A percentile compares a stretch with the other conserved stretches of the same genome.
These are phyloP conservation scores for Chlorella sp. DNA, from an alignment of 139 green algal species.

Conservation along the genomic window DNA sequence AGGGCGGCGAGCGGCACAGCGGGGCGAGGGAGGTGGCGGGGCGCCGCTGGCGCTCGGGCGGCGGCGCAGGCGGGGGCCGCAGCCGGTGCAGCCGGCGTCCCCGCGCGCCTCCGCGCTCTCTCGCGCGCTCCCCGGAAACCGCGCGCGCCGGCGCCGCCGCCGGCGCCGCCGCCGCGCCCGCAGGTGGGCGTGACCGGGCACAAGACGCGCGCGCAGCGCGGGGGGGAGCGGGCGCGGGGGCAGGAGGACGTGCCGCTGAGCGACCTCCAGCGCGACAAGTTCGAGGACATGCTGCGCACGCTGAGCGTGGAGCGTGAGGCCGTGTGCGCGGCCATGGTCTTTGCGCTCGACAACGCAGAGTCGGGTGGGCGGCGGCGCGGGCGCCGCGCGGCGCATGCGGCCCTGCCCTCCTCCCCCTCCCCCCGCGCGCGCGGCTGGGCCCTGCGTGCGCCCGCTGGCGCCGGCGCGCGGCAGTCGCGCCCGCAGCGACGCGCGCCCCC, in stretches of 20 bases:
- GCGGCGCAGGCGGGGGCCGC: no score
- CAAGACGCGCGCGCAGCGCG: slow-evolving; percentile 52
- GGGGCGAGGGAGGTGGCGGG: no score
- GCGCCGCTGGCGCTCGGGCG: no score
- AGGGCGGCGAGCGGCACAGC: no score
- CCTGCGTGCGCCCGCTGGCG: neutral
- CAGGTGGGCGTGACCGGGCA: slow-evolving; percentile 27
- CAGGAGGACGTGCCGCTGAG: slow-evolving; percentile 38
- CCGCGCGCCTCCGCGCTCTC: no score
- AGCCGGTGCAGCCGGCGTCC: no score
- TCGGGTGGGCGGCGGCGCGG: slow-evolving; percentile 26
- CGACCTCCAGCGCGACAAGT: slow-evolving; percentile 70
- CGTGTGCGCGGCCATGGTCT: slow-evolving; percentile 88
- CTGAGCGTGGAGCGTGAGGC: slow-evolving; percentile 72
- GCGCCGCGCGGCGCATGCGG: neutral
- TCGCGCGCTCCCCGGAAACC: no score
- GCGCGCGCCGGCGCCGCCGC: no score
- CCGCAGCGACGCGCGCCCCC: neutral
- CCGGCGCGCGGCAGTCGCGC: no score
- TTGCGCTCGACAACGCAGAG: slow-evolving; percentile 90
- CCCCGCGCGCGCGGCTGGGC: no score
- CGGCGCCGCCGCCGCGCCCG: no score
- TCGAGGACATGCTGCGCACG: slow-evolving; percentile 86
- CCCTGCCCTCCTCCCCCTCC: no score
- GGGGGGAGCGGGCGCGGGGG: neutral